phyloP scores from a whole-genome alignment of 2,329 filamentous ascomycete genomes.

The Nannizziopsis barbatae region DNA sequence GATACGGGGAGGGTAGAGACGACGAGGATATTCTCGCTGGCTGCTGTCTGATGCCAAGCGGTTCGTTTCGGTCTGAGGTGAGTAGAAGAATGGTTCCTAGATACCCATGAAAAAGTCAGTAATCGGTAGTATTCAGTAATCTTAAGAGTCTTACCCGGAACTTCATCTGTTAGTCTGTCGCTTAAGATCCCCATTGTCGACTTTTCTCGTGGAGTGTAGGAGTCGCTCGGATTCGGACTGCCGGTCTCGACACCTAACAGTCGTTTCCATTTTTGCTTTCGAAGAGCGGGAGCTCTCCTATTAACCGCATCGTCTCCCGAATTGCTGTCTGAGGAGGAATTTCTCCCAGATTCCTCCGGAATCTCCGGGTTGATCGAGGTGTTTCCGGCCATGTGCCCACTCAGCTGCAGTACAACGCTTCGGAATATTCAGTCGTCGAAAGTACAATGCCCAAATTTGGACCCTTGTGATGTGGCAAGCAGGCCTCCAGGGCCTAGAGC shows the following conservation, averaged over 20 bases:
- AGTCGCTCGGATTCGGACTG: conserved; percentile 9
- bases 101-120: neutral
- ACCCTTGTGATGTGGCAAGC: too few species aligned
- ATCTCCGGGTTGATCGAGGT: neutral
- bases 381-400: conserved; percentile 5
- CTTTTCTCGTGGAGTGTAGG: conserved; percentile 24
- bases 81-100: conserved; percentile 52
- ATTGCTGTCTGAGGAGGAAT: neutral
- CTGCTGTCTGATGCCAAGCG: conserved; percentile 51
- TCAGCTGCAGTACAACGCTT: neutral
- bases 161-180: conserved; percentile 69
- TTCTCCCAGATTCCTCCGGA: neutral
- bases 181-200: conserved; percentile 71
- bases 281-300: neutral
- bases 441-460: too few species aligned
- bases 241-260: conserved; percentile 12
- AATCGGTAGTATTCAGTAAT: neutral
- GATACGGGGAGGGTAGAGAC: conserved; percentile 39
- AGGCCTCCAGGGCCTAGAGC: too few species aligned
- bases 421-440: neutral
- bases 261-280: conserved; percentile 13
- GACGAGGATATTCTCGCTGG: conserved; percentile 49
- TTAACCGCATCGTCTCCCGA: neutral
- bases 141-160: conserved; percentile 54
- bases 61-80: conserved; percentile 51